Base-by-base conservation (phyloP, 2,329 filamentous ascomycete species). In the Capronia epimyces region DNA sequence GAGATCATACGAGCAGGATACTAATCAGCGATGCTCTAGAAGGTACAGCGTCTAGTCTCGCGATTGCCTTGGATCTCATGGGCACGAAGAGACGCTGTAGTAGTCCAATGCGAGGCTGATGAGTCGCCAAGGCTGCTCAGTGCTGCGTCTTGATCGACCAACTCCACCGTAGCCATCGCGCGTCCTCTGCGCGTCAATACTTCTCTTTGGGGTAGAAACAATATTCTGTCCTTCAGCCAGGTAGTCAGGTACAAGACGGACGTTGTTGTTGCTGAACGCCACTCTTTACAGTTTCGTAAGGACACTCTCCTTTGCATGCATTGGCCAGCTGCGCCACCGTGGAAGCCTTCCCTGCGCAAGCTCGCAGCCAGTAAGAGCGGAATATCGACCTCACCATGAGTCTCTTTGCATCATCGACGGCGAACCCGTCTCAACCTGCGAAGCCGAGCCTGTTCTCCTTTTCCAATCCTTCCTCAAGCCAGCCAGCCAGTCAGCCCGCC, bases 361-460 rank as follows among this genome's bases (percentile, higher is more conserved):
- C 4, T 18, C 12, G 15, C 15, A 37, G 12, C 7, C 5, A 4
- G 18, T 3, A 20, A 4, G 10, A 7, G 3, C 34, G 16, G 13
- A 9, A 37, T 37, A 37, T 37, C 20, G 20, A 41, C 21, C n/a
- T 41, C 39, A 41, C n/a, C 39, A 41, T 41, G 39, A 41, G 41
- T 31, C 25, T 22, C 2, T 43, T 32, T n/a, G 24, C n/a, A 25
- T 31, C 45, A 37, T 43, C 51, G 18, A 53, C 42, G 43, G 42
- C 46, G 40, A 52, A 48, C 32, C 50, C 43, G 34, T 41, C 52
- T 29, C 53, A 55, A 43, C 45, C 49, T 18, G 46, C 49, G 18
- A 48, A 52, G 22, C 27, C 53, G 16, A 21, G 42, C 25, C 25
- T 52, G 25, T 55, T 55, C 37, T 46, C 42, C 32, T 52, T 55